A percentile compares a stretch with the other conserved stretches of the same genome.
Conservation (phyloP, 352 stramenopile genomes). For the Albugo candida region DNA sequence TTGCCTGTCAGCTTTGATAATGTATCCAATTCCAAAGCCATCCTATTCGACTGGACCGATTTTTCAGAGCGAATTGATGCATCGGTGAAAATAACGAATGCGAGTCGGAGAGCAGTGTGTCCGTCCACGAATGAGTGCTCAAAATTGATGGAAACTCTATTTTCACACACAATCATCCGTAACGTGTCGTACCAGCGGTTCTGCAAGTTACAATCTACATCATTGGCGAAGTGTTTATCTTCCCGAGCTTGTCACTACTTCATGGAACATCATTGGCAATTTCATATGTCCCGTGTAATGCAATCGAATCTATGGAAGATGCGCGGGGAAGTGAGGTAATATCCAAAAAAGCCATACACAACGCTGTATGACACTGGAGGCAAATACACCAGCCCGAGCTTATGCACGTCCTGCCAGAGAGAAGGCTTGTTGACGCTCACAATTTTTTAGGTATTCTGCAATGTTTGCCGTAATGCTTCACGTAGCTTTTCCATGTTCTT, state of each 20-base stretch:
- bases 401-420: background rate
- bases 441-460: constrained; percentile 64
- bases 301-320: constrained; percentile 57
- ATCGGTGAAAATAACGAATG: constrained; percentile 82
- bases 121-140: constrained; percentile 94
- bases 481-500: constrained; percentile 79
- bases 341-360: constrained; percentile 92
- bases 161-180: constrained; percentile 88
- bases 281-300: constrained; percentile 84
- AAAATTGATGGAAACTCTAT: constrained; percentile 92
- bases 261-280: constrained; percentile 46
- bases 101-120: constrained; percentile 86
- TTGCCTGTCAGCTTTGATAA: constrained; percentile 91
- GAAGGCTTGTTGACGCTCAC: constrained; percentile 13
- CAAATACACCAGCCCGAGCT: background rate
- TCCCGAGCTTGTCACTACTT: constrained; percentile 6
- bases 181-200: constrained; percentile 97
- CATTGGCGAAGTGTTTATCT: background rate
- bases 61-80: constrained; percentile 86
- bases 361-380: constrained; percentile 74
- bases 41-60: constrained; percentile 84
- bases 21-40: constrained; percentile 94
- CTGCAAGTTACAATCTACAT: constrained; percentile 78
- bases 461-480: constrained; percentile 50
- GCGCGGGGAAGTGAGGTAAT: constrained; percentile 68